Percentiles rank a stretch among this genome's conserved stretches.
Conservation (phyloP, 2,329 filamentous ascomycete species). For the Nemania diffusa region DNA sequence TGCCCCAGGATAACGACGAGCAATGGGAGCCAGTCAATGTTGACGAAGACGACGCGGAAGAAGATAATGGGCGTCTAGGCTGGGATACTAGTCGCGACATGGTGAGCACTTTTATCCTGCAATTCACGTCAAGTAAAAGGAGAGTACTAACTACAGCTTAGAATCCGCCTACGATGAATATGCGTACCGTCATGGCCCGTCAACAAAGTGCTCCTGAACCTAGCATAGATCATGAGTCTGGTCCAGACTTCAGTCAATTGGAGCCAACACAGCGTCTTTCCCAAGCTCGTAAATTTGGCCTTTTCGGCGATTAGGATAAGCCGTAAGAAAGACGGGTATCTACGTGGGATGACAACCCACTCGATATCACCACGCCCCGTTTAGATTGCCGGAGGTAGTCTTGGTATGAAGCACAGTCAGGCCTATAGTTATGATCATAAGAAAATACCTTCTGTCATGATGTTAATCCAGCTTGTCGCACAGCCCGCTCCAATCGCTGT, state of each 20-base stretch:
- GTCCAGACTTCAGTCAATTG: slow-evolving; percentile 53
- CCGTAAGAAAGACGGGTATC: not conserved
- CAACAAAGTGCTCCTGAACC: slow-evolving; percentile 43
- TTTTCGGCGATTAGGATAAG: slow-evolving; percentile 52
- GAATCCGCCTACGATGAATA: slow-evolving; percentile 58
- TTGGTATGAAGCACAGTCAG: not conserved
- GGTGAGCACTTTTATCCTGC: slow-evolving; percentile 55
- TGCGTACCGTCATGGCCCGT: slow-evolving; percentile 53
- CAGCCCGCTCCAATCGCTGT: slow-evolving; percentile 81
- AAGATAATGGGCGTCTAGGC: slow-evolving; percentile 73
- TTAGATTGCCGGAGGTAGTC: not conserved
- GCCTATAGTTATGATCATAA: slow-evolving; percentile 44
- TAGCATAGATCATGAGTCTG: slow-evolving; percentile 30
- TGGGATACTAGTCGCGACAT: slow-evolving; percentile 77
- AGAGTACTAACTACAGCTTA: slow-evolving; percentile 43
- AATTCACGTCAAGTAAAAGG: slow-evolving; percentile 37
- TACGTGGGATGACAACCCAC: not conserved
- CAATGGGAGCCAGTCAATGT: slow-evolving; percentile 76
- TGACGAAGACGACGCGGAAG: slow-evolving; percentile 68
- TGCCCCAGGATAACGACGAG: slow-evolving; percentile 74
- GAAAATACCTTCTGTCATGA: slow-evolving; percentile 50
- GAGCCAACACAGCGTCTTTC: slow-evolving; percentile 80
- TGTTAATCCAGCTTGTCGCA: slow-evolving; percentile 84
- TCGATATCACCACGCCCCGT: slow-evolving; percentile 10
- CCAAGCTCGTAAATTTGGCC: slow-evolving; percentile 65